Base-by-base conservation (phyloP, 2,329 filamentous ascomycete genomes). In the Pestalotiopsis sp. region DNA sequence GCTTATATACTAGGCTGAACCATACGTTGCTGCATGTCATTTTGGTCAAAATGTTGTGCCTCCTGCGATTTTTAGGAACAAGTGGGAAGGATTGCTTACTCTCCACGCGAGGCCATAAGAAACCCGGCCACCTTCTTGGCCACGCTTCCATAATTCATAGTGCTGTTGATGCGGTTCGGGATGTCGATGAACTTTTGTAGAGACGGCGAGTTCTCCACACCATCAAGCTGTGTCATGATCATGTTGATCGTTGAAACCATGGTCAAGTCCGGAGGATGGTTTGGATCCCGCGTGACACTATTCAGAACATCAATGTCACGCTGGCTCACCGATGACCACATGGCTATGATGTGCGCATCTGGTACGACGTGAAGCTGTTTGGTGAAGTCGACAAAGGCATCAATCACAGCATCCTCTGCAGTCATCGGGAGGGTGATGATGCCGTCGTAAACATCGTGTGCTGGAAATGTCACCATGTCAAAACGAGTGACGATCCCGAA, bases 401-500 rank as follows among this genome's bases (percentile, higher is more conserved):
- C 69, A 9, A 73, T 68, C 45, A 70, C 63, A 23, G 67, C 66
- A 14, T 68, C 31, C 6, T 63, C 69, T 13, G 63, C 67, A 11
- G 59, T 64, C n/a, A 36, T 61, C 3, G 66, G 57, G 57, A 70
- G 71, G 4, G 39, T 52, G 3, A 69, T 55, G 4, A 70, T 45
- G 17, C 72, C 72, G 38, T 71, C 71, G 69, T 70, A 73, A 13
- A 73, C 49, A 3, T 67, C 23, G 25, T 64, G 63, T 25, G 69
- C 63, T 12, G 69, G 68, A 38, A 73, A 70, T 27, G 70, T 68
- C 55, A 69, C 45, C n/a, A 72, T 65, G 64, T 72, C 69, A 31
- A 72, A 60, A n/a, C 70, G 67, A 41, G 70, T 72, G 11, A 71
- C 70, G 9, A 72, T 58, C 3, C 69, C 69, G 31, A 71, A 68